These are phyloP conservation scores for Arabidopsis arenosa DNA, from an alignment of 345 rosid genomes.

Conservation along the genomic window DNA sequence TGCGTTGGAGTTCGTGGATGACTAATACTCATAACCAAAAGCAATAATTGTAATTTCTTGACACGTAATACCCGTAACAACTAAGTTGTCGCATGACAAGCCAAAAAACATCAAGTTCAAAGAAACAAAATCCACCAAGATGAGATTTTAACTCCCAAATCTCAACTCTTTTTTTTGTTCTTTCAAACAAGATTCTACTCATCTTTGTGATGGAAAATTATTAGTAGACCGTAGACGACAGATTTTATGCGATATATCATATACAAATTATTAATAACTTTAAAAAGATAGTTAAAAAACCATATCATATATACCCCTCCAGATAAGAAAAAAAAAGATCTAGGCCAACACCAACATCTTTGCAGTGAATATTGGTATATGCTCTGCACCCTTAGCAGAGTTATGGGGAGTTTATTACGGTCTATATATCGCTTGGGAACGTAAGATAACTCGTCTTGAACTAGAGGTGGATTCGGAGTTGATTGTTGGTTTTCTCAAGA, in stretches of 20 bases:
- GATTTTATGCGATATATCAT: too few species aligned
- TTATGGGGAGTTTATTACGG: too few species aligned
- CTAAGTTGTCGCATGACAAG: constrained; percentile 2
- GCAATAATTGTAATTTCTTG: constrained; percentile 14
- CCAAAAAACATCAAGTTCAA: background rate
- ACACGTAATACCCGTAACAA: constrained; percentile 8
- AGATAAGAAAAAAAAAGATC: background rate
- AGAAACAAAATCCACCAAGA: background rate
- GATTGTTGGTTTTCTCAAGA: too few species aligned
- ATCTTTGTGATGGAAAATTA: background rate
- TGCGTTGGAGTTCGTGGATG: constrained; percentile 20
- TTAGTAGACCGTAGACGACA: too few species aligned
- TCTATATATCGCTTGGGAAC: too few species aligned
- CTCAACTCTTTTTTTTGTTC: background rate
- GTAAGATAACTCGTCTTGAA: too few species aligned
- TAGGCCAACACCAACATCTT: background rate
- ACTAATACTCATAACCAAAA: constrained; percentile 14
- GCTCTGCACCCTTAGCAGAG: too few species aligned
- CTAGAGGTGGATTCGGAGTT: too few species aligned
- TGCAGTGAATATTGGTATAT: too few species aligned
- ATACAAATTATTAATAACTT: background rate
- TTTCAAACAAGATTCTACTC: background rate
- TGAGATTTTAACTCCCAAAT: background rate
- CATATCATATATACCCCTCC: background rate
- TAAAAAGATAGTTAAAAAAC: background rate